Evolutionary conservation across 2,329 filamentous ascomycete genomes (phyloP).

Genomic region (Drechslerella stenobrocha): DNA sequence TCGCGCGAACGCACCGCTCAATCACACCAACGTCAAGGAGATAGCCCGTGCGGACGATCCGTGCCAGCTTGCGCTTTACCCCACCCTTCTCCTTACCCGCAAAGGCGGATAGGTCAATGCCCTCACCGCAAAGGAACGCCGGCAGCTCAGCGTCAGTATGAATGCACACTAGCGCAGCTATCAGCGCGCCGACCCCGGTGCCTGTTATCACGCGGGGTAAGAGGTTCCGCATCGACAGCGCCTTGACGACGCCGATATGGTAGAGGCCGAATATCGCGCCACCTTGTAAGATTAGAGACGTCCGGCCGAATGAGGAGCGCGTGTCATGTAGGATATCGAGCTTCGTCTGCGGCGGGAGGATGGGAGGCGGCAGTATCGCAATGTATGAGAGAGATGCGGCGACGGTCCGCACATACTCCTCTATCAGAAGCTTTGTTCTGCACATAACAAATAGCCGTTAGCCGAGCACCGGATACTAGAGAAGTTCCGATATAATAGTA

Average conservation of each 20-base stretch:
- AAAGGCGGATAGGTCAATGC: constrained; percentile 82
- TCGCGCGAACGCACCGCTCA: constrained; percentile 79
- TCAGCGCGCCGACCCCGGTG: constrained; percentile 84
- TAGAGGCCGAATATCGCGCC: constrained; percentile 90
- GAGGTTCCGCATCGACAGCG: constrained; percentile 75
- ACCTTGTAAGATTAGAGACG: constrained; percentile 81
- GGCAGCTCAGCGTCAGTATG: constrained; percentile 85
- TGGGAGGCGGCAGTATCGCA: constrained; percentile 57
- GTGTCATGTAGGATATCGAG: constrained; percentile 77
- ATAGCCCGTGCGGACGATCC: constrained; percentile 76
- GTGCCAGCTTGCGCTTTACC: constrained; percentile 63
- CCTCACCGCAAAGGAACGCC: constrained; percentile 73
- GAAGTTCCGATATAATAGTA: neutral
- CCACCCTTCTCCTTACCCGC: constrained; percentile 56
- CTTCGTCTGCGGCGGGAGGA: constrained; percentile 74
- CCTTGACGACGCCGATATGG: constrained; percentile 87
- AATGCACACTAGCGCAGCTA: constrained; percentile 83
- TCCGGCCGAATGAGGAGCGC: constrained; percentile 82
- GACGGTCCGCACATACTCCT: constrained; percentile 84
- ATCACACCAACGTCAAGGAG: constrained; percentile 80
- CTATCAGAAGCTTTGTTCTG: constrained; percentile 82
- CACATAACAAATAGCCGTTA: neutral
- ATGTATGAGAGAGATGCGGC: constrained; percentile 80
- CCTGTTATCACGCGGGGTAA: constrained; percentile 89
- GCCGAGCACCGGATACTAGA: too few species aligned